Evolutionary conservation across 192 early-diverging fungal genomes (phyloP).

Genomic region (Umbelopsis sp.): DNA sequence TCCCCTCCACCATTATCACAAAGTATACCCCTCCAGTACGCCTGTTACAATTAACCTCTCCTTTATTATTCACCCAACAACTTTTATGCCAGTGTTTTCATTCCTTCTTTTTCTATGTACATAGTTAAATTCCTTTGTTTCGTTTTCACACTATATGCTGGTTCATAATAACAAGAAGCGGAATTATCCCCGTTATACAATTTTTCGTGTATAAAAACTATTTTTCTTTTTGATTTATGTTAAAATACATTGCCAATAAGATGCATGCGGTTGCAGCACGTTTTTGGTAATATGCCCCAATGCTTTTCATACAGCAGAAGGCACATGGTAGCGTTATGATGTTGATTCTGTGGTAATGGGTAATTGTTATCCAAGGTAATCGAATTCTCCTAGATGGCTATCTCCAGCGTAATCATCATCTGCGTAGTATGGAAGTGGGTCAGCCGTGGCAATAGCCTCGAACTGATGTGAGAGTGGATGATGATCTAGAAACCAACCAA

Average conservation of each 20-base stretch:
- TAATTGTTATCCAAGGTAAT: constrained; percentile 30
- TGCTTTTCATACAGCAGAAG: not conserved
- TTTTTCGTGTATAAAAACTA: no score
- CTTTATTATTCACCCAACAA: not conserved
- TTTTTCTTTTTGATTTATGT: no score
- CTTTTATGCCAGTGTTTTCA: not conserved
- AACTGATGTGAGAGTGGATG: constrained; percentile 37
- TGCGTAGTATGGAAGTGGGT: constrained; percentile 39
- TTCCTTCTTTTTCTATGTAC: constrained; percentile 12
- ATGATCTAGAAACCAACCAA: constrained; percentile 27
- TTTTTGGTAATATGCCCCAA: not conserved
- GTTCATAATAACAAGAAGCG: not conserved
- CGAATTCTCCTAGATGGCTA: constrained; percentile 39
- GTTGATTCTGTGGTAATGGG: not conserved
- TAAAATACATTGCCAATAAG: no score
- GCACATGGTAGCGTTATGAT: not conserved
- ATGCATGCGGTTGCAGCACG: not conserved
- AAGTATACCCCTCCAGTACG: not conserved
- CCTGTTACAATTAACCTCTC: not conserved
- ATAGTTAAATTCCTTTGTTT: not conserved
- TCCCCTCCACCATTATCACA: not conserved
- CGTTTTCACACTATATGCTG: constrained; percentile 7
- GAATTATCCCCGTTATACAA: not conserved
- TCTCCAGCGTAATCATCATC: constrained; percentile 40
- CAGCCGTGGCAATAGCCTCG: constrained; percentile 34